Percentiles rank a stretch among this genome's conserved stretches.
Conservation (phyloP, 1,139 yeast genomes). For the Debaryomycetaceae sp. region DNA sequence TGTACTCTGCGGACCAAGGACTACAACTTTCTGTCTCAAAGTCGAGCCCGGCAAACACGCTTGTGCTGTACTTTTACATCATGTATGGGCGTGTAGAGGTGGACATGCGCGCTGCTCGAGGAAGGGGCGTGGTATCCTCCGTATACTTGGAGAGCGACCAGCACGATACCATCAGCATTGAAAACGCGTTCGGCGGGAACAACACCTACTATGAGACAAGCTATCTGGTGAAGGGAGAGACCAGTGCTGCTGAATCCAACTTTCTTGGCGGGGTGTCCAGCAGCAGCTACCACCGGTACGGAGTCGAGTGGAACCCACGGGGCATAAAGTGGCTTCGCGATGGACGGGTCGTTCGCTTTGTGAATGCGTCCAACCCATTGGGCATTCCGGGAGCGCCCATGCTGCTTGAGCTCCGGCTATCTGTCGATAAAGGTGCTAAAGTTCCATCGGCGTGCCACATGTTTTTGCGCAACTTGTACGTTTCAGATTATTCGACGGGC, state of each 20-base stretch:
- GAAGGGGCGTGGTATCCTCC: conserved; percentile 33
- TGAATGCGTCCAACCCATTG: conserved; percentile 11
- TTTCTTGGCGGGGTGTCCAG: conserved; percentile 12
- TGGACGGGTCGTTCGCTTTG: conserved; percentile 25
- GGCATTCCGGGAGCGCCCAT: conserved; percentile 37
- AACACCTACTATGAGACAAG: conserved; percentile 26
- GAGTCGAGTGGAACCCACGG: conserved; percentile 29
- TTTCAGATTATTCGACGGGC: conserved; percentile 26
- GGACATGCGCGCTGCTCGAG: conserved; percentile 25
- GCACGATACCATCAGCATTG: conserved; percentile 37
- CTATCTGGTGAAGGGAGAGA: conserved; percentile 35
- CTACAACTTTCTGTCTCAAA: conserved; percentile 46
- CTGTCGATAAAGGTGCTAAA: conserved; percentile 31
- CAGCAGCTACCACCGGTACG: conserved; percentile 24
- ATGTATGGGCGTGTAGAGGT: conserved; percentile 84
- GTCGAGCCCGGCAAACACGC: conserved; percentile 64
- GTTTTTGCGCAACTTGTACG: conserved; percentile 18
- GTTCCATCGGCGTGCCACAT: conserved; percentile 27
- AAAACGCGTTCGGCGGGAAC: conserved; percentile 33
- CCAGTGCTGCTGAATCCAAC: conserved; percentile 30
- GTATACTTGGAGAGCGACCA: conserved; percentile 37
- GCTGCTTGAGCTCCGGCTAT: conserved; percentile 44
- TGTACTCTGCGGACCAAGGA: conserved; percentile 31
- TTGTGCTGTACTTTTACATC: conserved; percentile 66
- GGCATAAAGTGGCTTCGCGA: conserved; percentile 23